phyloP scores from a whole-genome alignment of 768 basidiomycete genomes.

The Gyrodon lividus region DNA sequence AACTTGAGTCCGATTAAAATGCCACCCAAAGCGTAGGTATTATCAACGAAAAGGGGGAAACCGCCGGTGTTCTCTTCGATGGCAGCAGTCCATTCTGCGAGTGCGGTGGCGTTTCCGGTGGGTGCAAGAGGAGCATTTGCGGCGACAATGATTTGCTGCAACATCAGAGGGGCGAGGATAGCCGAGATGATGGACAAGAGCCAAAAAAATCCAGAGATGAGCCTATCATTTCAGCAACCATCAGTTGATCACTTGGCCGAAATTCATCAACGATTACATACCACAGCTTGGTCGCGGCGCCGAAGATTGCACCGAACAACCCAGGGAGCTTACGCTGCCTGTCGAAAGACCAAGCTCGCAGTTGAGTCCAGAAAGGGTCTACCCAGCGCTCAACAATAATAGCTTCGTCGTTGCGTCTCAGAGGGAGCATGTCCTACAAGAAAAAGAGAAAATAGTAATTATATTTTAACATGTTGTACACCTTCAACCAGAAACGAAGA shows the following conservation, averaged over 20 bases:
- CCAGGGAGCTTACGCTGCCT: constrained; percentile 11
- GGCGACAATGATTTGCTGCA: constrained; percentile 30
- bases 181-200: constrained; percentile 22
- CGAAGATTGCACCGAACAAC: constrained; percentile 17
- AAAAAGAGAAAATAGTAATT: constrained; percentile 4
- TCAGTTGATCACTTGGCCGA: neutral
- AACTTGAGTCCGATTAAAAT: constrained; percentile 27
- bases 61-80: constrained; percentile 28
- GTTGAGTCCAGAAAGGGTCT: constrained; percentile 23
- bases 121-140: constrained; percentile 19
- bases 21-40: constrained; percentile 23
- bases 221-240: constrained; percentile 11
- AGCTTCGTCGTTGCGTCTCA: constrained; percentile 26
- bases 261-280: neutral
- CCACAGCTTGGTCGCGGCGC: constrained; percentile 18
- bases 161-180: constrained; percentile 24
- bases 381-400: constrained; percentile 24
- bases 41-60: constrained; percentile 26
- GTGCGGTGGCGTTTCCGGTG: constrained; percentile 15
- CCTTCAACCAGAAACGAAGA: constrained; percentile 18
- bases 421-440: constrained; percentile 24
- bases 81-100: constrained; percentile 18
- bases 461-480: constrained; percentile 22
- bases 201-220: constrained; percentile 30
- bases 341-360: constrained; percentile 20